phyloP scores from a whole-genome alignment of 768 basidiomycete genomes.

The Hortiboletus campestris region DNA sequence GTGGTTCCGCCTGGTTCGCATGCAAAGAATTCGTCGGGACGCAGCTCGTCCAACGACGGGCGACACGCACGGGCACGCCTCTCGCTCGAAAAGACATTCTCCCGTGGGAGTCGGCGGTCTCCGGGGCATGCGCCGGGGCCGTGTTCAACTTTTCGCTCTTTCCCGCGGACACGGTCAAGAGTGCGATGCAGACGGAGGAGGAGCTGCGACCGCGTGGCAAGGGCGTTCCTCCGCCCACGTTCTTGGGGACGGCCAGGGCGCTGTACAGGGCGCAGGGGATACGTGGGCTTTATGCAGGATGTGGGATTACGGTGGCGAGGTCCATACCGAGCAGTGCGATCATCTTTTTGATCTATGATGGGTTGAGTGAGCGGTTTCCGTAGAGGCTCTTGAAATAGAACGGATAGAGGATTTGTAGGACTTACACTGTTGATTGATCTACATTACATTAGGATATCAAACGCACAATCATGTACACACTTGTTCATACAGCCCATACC shows the following conservation, averaged over 20 bases:
- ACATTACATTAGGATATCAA: not conserved
- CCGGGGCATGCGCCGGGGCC: constrained; percentile 85
- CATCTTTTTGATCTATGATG: constrained; percentile 92
- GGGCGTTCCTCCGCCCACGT: constrained; percentile 39
- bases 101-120: constrained; percentile 79
- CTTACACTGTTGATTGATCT: not conserved
- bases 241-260: constrained; percentile 55
- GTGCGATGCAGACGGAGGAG: constrained; percentile 90
- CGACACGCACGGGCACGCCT: constrained; percentile 20
- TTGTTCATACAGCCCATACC: too few species aligned
- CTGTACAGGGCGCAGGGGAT: constrained; percentile 78
- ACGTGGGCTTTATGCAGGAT: constrained; percentile 86
- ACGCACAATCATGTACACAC: not conserved
- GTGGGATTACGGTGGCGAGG: constrained; percentile 84
- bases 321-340: constrained; percentile 88
- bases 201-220: constrained; percentile 64
- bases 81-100: constrained; percentile 47
- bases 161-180: constrained; percentile 95
- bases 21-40: constrained; percentile 78
- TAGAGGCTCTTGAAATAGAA: constrained; percentile 7
- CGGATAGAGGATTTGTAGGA: not conserved
- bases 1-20: constrained; percentile 87
- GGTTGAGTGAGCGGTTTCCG: constrained; percentile 55
- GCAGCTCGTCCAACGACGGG: constrained; percentile 54
- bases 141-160: constrained; percentile 87